Percentiles rank a stretch among this genome's conserved stretches.
These are phyloP conservation scores for Fistulinella prunicolor DNA, from an alignment of 768 basidiomycete species.

Conservation along the genomic window DNA sequence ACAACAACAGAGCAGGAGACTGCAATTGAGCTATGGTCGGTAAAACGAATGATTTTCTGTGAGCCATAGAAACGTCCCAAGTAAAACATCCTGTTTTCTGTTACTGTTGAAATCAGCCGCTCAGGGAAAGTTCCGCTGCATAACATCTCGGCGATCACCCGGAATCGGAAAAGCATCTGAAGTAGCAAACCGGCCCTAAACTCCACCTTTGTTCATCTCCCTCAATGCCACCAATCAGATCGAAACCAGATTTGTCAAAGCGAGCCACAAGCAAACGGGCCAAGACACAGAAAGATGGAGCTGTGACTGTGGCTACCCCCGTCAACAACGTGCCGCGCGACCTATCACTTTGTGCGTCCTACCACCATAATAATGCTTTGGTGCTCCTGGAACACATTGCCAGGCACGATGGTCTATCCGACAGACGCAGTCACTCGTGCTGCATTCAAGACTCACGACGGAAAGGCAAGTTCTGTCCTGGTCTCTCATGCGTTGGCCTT, in stretches of 20 bases:
- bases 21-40: too few relatives aligned
- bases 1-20: too few relatives aligned
- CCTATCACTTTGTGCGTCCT: background rate
- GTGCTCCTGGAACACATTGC: background rate
- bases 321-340: background rate
- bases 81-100: too few relatives aligned
- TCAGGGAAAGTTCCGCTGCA: too few relatives aligned
- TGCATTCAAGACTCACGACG: slow-evolving; percentile 24
- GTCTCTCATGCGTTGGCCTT: background rate
- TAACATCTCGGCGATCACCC: too few relatives aligned
- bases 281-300: background rate
- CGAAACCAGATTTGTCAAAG: background rate
- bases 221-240: background rate
- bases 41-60: too few relatives aligned
- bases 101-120: too few relatives aligned
- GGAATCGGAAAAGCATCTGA: too few relatives aligned
- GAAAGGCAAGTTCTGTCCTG: slow-evolving; percentile 23
- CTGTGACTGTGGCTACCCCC: background rate
- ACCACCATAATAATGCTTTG: background rate
- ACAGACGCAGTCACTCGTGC: slow-evolving; percentile 10
- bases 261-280: background rate
- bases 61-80: too few relatives aligned
- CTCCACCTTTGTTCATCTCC: too few relatives aligned
- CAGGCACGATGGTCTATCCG: slow-evolving; percentile 17
- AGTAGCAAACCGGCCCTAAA: too few relatives aligned